A percentile compares a stretch with the other conserved stretches of the same genome.
These are phyloP conservation scores for Pseudopyricularia cyperi DNA, from an alignment of 2,329 filamentous ascomycete genomes.

Conservation along the genomic window DNA sequence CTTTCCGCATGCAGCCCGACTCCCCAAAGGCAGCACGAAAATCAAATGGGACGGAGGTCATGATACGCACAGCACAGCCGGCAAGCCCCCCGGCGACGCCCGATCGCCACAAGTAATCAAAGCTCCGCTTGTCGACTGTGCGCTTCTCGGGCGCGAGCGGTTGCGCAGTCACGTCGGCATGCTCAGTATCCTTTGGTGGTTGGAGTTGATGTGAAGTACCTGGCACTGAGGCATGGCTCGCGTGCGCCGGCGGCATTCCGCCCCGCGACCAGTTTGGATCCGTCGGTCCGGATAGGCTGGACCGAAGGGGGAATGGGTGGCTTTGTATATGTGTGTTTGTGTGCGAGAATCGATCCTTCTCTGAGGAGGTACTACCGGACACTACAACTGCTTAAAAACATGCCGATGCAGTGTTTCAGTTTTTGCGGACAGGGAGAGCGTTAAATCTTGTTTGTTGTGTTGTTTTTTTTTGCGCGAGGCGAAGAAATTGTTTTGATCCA, in stretches of 20 bases:
- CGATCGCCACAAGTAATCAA: constrained; percentile 74
- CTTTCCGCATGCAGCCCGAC: no score
- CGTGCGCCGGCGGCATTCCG: constrained; percentile 42
- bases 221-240: constrained; percentile 47
- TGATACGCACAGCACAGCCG: constrained; percentile 68
- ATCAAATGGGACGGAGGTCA: background rate
- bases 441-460: background rate
- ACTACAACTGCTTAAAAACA: background rate
- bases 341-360: background rate
- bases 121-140: constrained; percentile 54
- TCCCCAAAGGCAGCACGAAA: background rate
- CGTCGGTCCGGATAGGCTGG: background rate
- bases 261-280: constrained; percentile 7
- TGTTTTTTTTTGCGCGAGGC: background rate
- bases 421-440: background rate
- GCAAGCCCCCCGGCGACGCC: constrained; percentile 81
- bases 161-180: constrained; percentile 28
- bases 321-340: background rate
- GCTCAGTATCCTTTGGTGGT: constrained; percentile 22
- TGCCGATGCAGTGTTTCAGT: background rate
- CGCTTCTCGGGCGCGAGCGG: constrained; percentile 31
- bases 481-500: background rate
- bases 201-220: constrained; percentile 27
- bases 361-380: background rate
- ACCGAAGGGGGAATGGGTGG: background rate